Evolutionary conservation across 305 asterid genomes (phyloP).

Genomic region (Solanum aculeatissimum): DNA sequence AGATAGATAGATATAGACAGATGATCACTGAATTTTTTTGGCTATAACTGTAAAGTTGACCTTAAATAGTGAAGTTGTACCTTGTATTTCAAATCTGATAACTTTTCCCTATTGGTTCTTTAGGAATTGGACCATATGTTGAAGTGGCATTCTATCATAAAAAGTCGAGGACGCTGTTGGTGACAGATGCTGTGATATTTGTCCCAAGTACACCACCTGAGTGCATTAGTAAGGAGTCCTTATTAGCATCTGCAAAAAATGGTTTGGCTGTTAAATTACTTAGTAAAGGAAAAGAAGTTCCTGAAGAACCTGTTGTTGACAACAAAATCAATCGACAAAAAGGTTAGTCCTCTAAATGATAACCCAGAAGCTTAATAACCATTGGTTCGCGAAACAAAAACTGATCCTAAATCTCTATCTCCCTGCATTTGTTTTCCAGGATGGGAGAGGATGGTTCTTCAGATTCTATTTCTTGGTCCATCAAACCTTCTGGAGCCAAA

Average conservation of each 20-base stretch:
- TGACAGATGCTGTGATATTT: slow-evolving; percentile 90
- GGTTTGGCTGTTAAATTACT: slow-evolving; percentile 92
- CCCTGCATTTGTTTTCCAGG: slow-evolving; percentile 28
- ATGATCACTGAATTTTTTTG: not conserved
- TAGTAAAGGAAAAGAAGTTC: slow-evolving; percentile 79
- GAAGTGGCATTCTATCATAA: slow-evolving; percentile 97
- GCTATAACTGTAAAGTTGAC: not conserved
- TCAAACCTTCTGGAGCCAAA: slow-evolving; percentile 91
- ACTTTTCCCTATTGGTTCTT: not conserved
- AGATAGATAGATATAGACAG: too few relatives aligned
- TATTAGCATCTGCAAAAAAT: slow-evolving; percentile 69
- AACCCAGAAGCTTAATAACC: not conserved
- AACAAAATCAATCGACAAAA: slow-evolving; percentile 55
- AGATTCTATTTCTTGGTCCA: slow-evolving; percentile 95
- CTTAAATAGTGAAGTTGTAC: not conserved
- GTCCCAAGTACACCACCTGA: slow-evolving; percentile 82
- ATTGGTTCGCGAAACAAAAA: not conserved
- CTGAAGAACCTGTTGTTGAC: slow-evolving; percentile 76
- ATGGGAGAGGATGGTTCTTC: slow-evolving; percentile 99
- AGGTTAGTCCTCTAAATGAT: slow-evolving; percentile 24
- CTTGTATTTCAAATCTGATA: not conserved
- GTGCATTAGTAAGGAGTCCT: slow-evolving; percentile 77
- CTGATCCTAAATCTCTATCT: not conserved
- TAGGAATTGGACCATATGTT: slow-evolving; percentile 96
- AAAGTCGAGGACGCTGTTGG: slow-evolving; percentile 63